phyloP scores from a whole-genome alignment of 2,329 filamentous ascomycete species.

The Ascochyta rabiei region DNA sequence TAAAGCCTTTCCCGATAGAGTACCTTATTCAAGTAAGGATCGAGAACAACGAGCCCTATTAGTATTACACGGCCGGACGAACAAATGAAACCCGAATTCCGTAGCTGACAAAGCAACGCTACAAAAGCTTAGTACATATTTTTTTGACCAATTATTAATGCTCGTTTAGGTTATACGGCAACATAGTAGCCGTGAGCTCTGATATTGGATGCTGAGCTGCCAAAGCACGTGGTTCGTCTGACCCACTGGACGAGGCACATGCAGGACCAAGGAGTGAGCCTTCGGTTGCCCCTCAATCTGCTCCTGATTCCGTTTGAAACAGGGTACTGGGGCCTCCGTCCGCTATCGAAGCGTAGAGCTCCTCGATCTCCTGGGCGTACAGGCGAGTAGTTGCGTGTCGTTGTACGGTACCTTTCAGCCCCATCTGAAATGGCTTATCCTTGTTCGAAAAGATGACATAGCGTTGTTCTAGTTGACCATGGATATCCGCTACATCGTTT shows the following conservation, averaged over 20 bases:
- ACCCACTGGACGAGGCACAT: background rate
- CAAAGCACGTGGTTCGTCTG: background rate
- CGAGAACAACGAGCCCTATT: background rate
- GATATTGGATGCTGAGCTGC: background rate
- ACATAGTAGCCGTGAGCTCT: background rate
- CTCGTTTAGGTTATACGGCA: background rate
- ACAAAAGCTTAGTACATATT: too few species aligned
- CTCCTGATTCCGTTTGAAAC: slow-evolving; percentile 15
- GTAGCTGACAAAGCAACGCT: too few species aligned
- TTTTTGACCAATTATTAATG: too few species aligned
- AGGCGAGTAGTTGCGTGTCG: slow-evolving; percentile 49
- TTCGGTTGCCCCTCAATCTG: background rate
- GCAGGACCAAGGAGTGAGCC: background rate
- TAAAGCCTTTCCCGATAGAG: background rate
- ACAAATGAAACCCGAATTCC: slow-evolving; percentile 3
- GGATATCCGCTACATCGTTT: slow-evolving; percentile 50
- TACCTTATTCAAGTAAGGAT: too few species aligned
- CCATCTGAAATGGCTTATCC: slow-evolving; percentile 53
- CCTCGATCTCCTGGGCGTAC: slow-evolving; percentile 56
- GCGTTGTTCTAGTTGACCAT: slow-evolving; percentile 52
- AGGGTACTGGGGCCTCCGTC: slow-evolving; percentile 12
- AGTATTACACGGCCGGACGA: background rate
- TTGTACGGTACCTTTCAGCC: slow-evolving; percentile 56
- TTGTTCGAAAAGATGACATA: slow-evolving; percentile 53
- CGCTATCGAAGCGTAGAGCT: slow-evolving; percentile 47